Percentiles rank a stretch among this genome's conserved stretches.
Evolutionary conservation across 1,139 yeast species (phyloP).

Genomic region (Hemisphaericaspora xylanilytica): DNA sequence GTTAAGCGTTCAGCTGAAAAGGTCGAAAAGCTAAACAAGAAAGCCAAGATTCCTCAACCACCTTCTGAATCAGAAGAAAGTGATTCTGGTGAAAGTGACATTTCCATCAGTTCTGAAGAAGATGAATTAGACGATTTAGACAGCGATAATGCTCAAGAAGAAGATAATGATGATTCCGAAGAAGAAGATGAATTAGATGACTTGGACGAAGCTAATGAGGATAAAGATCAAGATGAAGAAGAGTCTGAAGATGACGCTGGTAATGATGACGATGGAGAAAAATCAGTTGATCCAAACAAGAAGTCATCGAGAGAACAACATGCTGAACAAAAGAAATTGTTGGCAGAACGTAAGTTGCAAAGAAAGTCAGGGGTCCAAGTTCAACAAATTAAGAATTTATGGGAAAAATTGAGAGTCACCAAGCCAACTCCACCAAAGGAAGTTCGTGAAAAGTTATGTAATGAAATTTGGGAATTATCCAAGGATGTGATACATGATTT

Average conservation of each 20-base stretch:
- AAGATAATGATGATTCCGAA: conserved; percentile 13
- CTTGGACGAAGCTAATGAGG: conserved; percentile 13
- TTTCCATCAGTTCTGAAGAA: conserved; percentile 7
- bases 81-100: conserved; percentile 8
- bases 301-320: conserved; percentile 68
- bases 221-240: conserved; percentile 23
- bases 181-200: conserved; percentile 16
- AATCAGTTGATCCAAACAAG: conserved; percentile 39
- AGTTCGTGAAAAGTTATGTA: conserved; percentile 73
- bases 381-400: conserved; percentile 77
- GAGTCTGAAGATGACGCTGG: conserved; percentile 18
- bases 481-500: conserved; percentile 77
- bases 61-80: conserved; percentile 16
- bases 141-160: conserved; percentile 15
- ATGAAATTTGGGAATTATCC: conserved; percentile 82
- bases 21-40: conserved; percentile 22
- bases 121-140: conserved; percentile 25
- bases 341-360: conserved; percentile 80
- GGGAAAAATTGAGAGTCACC: conserved; percentile 91
- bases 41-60: conserved; percentile 21
- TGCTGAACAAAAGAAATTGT: conserved; percentile 75
- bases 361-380: conserved; percentile 86
- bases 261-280: conserved; percentile 19
- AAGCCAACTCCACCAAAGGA: conserved; percentile 78
- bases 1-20: conserved; percentile 31